phyloP scores from a whole-genome alignment of 345 rosid genomes.

The Clarkia xantiana region DNA sequence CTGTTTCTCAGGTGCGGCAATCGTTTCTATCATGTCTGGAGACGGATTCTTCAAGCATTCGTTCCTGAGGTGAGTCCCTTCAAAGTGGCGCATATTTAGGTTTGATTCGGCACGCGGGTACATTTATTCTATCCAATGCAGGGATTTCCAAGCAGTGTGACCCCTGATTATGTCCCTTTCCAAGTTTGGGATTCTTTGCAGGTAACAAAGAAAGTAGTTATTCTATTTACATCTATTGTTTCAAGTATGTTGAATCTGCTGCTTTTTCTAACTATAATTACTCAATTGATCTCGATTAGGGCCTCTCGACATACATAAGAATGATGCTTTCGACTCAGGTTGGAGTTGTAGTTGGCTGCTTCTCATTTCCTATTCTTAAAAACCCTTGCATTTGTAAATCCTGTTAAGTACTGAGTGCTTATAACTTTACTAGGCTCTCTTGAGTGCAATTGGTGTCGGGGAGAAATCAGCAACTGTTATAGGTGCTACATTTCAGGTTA shows the following conservation, averaged over 20 bases:
- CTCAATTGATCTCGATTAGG: slow-evolving; percentile 21
- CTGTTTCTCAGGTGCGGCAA: slow-evolving; percentile 32
- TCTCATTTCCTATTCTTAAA: not conserved
- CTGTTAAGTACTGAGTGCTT: not conserved
- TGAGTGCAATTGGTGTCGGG: slow-evolving; percentile 94
- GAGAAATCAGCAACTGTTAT: slow-evolving; percentile 90
- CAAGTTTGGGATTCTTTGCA: slow-evolving; percentile 90
- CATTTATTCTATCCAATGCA: slow-evolving; percentile 12
- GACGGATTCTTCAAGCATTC: slow-evolving; percentile 75
- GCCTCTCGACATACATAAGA: slow-evolving; percentile 82
- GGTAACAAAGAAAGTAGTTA: slow-evolving; percentile 20
- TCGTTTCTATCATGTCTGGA: slow-evolving; percentile 62
- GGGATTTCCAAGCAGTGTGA: slow-evolving; percentile 87
- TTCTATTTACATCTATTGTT: not conserved
- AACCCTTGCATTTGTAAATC: not conserved
- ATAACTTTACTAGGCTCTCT: slow-evolving; percentile 42
- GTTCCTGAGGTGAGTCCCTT: slow-evolving; percentile 66
- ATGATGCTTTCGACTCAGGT: slow-evolving; percentile 98
- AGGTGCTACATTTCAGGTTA: slow-evolving; percentile 93
- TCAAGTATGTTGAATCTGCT: not conserved
- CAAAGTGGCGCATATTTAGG: too few species aligned
- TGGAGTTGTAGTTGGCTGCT: not conserved
- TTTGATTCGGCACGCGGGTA: too few species aligned
- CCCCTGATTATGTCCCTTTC: slow-evolving; percentile 75
- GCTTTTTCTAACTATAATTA: not conserved